Conservation (phyloP, 306 rosid genomes). For the Inga oerstediana region DNA sequence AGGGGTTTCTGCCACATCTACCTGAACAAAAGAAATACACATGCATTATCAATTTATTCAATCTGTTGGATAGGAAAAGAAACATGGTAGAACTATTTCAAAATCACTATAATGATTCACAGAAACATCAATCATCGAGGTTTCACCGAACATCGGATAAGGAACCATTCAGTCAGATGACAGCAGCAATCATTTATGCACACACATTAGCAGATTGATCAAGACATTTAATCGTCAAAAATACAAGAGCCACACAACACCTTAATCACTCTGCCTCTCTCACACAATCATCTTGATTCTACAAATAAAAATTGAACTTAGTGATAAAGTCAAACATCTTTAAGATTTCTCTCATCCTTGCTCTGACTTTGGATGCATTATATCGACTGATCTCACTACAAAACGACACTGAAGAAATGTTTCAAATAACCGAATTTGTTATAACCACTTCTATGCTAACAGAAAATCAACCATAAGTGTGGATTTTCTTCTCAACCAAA, state of each 20-base stretch:
- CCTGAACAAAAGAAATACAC: constrained; percentile 26
- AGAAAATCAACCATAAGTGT: not conserved
- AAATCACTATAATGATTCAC: not conserved
- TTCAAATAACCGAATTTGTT: not conserved
- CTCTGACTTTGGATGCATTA: constrained; percentile 34
- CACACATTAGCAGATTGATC: not conserved
- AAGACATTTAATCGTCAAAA: not conserved
- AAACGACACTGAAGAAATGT: constrained; percentile 23
- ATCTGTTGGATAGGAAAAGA: constrained; percentile 2
- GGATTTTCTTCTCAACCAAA: not conserved
- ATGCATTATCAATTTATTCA: constrained; percentile 9
- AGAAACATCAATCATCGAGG: not conserved
- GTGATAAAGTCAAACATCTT: not conserved
- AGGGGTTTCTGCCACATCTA: constrained; percentile 32
- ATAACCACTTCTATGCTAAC: not conserved
- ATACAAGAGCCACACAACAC: not conserved
- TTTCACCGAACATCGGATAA: not conserved
- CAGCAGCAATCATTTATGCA: not conserved
- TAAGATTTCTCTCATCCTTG: not conserved
- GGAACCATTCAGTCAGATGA: not conserved
- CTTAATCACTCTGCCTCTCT: not conserved
- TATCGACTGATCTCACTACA: constrained; percentile 28
- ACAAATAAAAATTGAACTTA: not conserved
- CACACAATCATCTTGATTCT: not conserved
- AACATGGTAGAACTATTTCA: not conserved